phyloP scores from a whole-genome alignment of 2,329 filamentous ascomycete species.

The Aspergillus ochraceoroseus region DNA sequence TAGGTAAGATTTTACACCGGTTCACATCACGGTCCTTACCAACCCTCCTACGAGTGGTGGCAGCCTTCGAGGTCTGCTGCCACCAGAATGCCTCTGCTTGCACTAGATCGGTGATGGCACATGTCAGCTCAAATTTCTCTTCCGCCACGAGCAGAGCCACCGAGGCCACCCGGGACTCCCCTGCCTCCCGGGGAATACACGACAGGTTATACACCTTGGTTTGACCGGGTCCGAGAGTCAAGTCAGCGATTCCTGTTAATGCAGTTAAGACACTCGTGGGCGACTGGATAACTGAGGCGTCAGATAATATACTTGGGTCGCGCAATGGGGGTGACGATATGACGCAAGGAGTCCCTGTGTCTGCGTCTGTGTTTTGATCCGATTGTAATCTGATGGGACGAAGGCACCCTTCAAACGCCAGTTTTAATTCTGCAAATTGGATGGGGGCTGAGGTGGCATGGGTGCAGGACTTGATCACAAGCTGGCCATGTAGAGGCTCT shows the following conservation, averaged over 20 bases:
- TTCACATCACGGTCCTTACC: slow-evolving; percentile 48
- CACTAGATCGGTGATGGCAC: slow-evolving; percentile 51
- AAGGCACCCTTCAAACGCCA: slow-evolving; percentile 52
- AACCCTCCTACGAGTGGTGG: slow-evolving; percentile 36
- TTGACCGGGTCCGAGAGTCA: slow-evolving; percentile 63
- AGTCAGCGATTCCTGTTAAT: slow-evolving; percentile 56
- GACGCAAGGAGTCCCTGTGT: slow-evolving; percentile 22
- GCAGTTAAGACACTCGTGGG: slow-evolving; percentile 34
- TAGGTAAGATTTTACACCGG: slow-evolving; percentile 69
- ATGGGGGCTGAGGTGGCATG: slow-evolving; percentile 46
- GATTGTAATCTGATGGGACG: slow-evolving; percentile 41
- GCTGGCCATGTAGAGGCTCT: slow-evolving; percentile 53
- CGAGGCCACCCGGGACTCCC: slow-evolving; percentile 64
- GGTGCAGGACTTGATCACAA: slow-evolving; percentile 50
- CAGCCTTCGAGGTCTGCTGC: slow-evolving; percentile 35
- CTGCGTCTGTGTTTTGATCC: slow-evolving; percentile 25
- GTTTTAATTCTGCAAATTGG: slow-evolving; percentile 45
- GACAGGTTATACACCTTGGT: slow-evolving; percentile 66
- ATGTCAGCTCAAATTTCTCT: slow-evolving; percentile 62
- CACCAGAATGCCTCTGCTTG: slow-evolving; percentile 41
- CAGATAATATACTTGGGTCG: slow-evolving; percentile 29
- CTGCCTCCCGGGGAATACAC: slow-evolving; percentile 72
- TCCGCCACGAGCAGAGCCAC: slow-evolving; percentile 60
- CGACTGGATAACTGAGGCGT: slow-evolving; percentile 30
- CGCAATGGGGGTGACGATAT: slow-evolving; percentile 35